Evolutionary conservation across 345 rosid species (phyloP), one percentile per base, ranked within the genome.

Genomic region (Iberis pinnata): DNA sequence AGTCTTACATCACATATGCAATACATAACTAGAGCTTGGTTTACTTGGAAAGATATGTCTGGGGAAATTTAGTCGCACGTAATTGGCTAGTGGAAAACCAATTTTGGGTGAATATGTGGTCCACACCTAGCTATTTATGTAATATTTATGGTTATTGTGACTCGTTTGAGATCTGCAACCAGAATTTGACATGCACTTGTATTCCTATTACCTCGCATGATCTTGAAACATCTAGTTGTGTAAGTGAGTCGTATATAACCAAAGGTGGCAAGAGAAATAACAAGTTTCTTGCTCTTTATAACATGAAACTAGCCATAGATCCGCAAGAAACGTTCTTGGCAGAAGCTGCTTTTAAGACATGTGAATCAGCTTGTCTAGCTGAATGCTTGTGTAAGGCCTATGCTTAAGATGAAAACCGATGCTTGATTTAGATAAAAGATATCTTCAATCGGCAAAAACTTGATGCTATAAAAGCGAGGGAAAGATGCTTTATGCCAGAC

Each of bases 361-460:
- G 89, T 43, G 67, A 51, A 42, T 43, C 73, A 2, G 15, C 53
- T 15, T 85, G 89, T 69, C 50, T 73, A 36, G 47, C 18, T 14
- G 61, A 72, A 51, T 85, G 89, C 52, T 51, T 67, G 43, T 85
- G 89, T 71, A 43, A 63, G 53, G 89, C 80, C 49, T 85, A 85
- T 60, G 63, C 83, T 50, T 78, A 57, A 15, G 67, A 61, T 5
- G 60, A 24, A 12, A 59, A 49, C 47, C 38, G 14, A 7, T 85
- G 95, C 54, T 53, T 63, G 18, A 43, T 67, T 37, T 85, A 89
- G 95, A 31, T 8, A 8, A 65, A 61, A 9, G 69, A 65, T 14
- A 70, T 79, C 42, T 50, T 74, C 53, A 49, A 75, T 50, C 37
- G 62, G 33, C 57, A 74, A 36, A 70, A 73, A 48, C 65, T 39